phyloP scores from a whole-genome alignment of 257 asterid species.

The Solanum phureja region DNA sequence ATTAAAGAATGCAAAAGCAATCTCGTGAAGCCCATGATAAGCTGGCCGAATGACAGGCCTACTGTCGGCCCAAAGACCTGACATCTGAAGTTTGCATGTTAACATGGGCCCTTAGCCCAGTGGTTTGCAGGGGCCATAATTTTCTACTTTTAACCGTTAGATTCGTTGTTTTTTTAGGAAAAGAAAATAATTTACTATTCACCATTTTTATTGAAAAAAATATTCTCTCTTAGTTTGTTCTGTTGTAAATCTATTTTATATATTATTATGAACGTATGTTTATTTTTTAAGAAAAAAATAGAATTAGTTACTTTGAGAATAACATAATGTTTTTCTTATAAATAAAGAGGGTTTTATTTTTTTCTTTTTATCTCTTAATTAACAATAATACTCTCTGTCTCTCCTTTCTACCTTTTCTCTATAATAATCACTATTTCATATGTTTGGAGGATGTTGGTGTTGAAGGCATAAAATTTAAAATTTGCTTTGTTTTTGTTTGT shows the following conservation, averaged over 20 bases:
- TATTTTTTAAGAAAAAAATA: too few relatives aligned
- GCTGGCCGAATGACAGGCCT: background rate
- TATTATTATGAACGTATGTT: too few relatives aligned
- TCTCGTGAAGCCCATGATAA: background rate
- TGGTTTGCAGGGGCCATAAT: background rate
- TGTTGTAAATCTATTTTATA: too few relatives aligned
- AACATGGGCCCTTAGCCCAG: background rate
- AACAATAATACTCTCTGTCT: background rate
- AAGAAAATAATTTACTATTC: too few relatives aligned
- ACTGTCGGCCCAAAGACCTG: background rate
- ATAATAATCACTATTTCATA: too few relatives aligned
- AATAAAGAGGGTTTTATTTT: background rate
- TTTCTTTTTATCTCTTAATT: background rate
- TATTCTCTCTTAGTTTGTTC: too few relatives aligned
- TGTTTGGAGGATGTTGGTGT: too few relatives aligned
- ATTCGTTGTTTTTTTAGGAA: background rate
- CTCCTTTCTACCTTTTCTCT: background rate
- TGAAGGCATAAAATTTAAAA: too few relatives aligned
- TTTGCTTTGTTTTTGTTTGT: too few relatives aligned
- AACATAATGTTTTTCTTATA: background rate
- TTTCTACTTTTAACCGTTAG: background rate
- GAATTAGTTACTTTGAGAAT: background rate
- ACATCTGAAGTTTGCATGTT: background rate
- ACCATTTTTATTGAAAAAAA: too few relatives aligned
- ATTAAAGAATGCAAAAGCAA: background rate